These are phyloP conservation scores for Erysimum cheiri DNA, from an alignment of 441 rosid genomes.

Conservation along the genomic window DNA sequence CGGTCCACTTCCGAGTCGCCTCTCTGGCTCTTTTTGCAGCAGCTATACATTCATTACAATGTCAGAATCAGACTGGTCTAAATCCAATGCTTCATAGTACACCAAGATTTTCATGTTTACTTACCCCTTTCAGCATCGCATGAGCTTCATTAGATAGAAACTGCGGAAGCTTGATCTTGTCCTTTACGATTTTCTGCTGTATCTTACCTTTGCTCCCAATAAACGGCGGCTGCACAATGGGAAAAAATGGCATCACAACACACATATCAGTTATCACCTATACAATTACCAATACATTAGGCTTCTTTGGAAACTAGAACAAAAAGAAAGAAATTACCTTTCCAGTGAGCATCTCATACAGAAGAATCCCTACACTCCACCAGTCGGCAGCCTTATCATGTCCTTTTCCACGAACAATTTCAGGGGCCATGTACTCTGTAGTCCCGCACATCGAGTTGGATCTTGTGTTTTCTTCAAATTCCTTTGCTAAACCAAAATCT, in stretches of 20 bases:
- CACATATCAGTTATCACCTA: neutral
- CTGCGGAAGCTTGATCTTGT: slow-evolving; percentile 64
- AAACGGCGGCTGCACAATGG: slow-evolving; percentile 63
- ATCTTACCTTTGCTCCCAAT: slow-evolving; percentile 57
- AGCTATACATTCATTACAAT: slow-evolving; percentile 56
- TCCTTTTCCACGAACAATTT: slow-evolving; percentile 85
- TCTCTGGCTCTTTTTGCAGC: slow-evolving; percentile 78
- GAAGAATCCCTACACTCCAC: slow-evolving; percentile 95
- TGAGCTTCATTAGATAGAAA: slow-evolving; percentile 67
- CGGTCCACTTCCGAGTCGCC: slow-evolving; percentile 77
- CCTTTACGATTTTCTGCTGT: slow-evolving; percentile 67
- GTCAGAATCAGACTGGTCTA: slow-evolving; percentile 1
- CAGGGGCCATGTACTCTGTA: slow-evolving; percentile 95
- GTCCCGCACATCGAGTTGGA: slow-evolving; percentile 96
- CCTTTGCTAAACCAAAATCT: slow-evolving; percentile 93
- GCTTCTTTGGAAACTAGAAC: neutral
- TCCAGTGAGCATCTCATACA: slow-evolving; percentile 95
- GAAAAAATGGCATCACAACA: slow-evolving; percentile 16
- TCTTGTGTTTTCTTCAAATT: slow-evolving; percentile 81
- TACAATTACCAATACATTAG: slow-evolving; percentile 7
- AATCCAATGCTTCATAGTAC: neutral
- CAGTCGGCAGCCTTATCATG: slow-evolving; percentile 97
- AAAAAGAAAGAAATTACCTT: slow-evolving; percentile 49
- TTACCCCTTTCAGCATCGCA: slow-evolving; percentile 70
- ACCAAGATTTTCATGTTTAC: slow-evolving; percentile 19